Conservation (phyloP, 768 basidiomycete genomes). For the Agrocybe pediades region DNA sequence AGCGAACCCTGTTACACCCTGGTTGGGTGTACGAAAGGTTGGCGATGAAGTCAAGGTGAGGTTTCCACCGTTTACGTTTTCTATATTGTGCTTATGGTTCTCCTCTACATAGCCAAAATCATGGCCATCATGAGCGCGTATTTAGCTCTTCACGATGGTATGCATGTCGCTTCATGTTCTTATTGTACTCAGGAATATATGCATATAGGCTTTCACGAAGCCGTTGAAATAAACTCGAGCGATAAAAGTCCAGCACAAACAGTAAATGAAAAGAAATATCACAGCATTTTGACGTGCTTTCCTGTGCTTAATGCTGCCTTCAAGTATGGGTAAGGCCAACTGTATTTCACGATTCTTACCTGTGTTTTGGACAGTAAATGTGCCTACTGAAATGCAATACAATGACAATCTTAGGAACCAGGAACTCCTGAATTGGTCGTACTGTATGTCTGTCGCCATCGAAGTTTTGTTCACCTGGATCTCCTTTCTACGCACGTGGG, state of each 20-base stretch:
- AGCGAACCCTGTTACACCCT: conserved; percentile 56
- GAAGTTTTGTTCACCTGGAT: too few species aligned
- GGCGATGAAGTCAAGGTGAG: conserved; percentile 74
- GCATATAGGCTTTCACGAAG: conserved; percentile 4
- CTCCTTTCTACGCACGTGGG: too few species aligned
- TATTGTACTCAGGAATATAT: conserved; percentile 11
- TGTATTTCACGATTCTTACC: too few species aligned
- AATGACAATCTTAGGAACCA: too few species aligned
- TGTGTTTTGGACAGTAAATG: too few species aligned
- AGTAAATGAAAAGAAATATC: not conserved
- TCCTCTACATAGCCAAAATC: conserved; percentile 15
- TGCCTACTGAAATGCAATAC: too few species aligned
- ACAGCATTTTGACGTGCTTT: not conserved
- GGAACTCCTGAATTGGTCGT: too few species aligned
- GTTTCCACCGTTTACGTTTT: not conserved
- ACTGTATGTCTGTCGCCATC: too few species aligned
- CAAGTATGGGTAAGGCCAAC: too few species aligned
- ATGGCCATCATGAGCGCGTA: conserved; percentile 6
- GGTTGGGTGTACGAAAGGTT: conserved; percentile 60
- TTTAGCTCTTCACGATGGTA: conserved; percentile 1
- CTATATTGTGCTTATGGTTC: not conserved
- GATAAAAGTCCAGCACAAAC: not conserved
- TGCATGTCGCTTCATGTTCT: conserved; percentile 2
- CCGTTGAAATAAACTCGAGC: conserved; percentile 1
- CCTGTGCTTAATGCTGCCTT: too few species aligned